Conservation (phyloP, 1,139 yeast genomes). For the Blastobotrys petasosporus region DNA sequence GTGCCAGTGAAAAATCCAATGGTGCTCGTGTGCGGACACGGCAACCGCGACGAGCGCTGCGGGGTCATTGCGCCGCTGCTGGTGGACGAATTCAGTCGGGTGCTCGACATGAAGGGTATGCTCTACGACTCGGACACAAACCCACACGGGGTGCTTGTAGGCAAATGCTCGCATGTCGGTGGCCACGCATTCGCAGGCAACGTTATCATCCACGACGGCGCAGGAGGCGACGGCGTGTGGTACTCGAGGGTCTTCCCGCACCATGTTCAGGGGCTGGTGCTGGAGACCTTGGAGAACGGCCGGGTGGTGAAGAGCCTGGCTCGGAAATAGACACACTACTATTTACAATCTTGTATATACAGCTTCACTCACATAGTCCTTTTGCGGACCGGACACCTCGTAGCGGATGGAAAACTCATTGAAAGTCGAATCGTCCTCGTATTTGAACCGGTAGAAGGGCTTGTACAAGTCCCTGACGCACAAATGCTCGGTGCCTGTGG, state of each 20-base stretch:
- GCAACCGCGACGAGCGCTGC: conserved; percentile 57
- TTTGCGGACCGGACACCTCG: no score
- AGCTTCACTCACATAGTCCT: no score
- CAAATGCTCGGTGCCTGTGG: no score
- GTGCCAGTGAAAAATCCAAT: conserved; percentile 10
- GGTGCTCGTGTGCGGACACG: conserved; percentile 61
- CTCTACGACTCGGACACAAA: conserved; percentile 24
- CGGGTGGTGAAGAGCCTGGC: conserved; percentile 48
- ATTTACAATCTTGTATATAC: no score
- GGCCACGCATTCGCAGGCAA: conserved; percentile 80
- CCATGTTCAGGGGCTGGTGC: conserved; percentile 60
- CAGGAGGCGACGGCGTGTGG: conserved; percentile 47
- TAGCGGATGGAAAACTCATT: no score
- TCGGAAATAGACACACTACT: conserved; percentile 28
- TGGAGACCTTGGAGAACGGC: conserved; percentile 45
- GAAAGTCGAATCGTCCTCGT: no score
- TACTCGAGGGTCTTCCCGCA: conserved; percentile 63
- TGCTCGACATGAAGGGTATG: conserved; percentile 34
- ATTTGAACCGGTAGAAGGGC: no score
- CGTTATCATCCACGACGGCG: conserved; percentile 44
- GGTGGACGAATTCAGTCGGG: conserved; percentile 44
- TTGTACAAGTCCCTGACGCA: no score
- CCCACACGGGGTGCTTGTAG: conserved; percentile 41
- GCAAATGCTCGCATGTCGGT: conserved; percentile 62
- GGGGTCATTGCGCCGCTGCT: conserved; percentile 58